These are phyloP conservation scores for Sungouiella blattae DNA, from an alignment of 805 yeast genomes.

Conservation along the genomic window DNA sequence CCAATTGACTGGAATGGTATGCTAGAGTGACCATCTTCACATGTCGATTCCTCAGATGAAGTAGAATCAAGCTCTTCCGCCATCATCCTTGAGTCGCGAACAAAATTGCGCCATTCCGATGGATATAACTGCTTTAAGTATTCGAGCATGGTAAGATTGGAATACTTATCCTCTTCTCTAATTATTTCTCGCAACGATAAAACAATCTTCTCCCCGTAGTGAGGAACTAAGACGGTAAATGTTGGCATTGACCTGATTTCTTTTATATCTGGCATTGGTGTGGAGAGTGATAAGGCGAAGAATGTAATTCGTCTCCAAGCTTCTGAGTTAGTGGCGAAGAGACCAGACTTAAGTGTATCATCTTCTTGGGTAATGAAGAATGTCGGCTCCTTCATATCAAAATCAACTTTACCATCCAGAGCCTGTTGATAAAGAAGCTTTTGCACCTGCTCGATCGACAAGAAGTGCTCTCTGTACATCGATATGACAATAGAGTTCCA, in stretches of 20 bases:
- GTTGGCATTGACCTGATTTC: conserved; percentile 13
- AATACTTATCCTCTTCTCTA: conserved; percentile 94
- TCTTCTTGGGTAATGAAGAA: conserved; percentile 85
- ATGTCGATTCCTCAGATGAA: conserved; percentile 9
- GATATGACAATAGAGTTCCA: conserved; percentile 86
- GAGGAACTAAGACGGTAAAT: conserved; percentile 77
- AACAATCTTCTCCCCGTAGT: conserved; percentile 90
- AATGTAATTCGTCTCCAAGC: conserved; percentile 82
- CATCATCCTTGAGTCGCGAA: conserved; percentile 89
- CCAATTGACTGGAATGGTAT: conserved; percentile 95
- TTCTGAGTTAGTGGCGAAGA: conserved; percentile 63
- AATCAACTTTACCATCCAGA: conserved; percentile 21
- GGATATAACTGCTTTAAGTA: conserved; percentile 94
- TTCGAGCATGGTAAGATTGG: conserved; percentile 90
- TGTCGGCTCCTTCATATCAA: conserved; percentile 61
- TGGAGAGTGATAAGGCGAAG: conserved; percentile 85
- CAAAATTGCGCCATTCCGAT: conserved; percentile 96
- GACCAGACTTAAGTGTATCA: conserved; percentile 54
- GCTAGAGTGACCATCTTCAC: conserved; percentile 34
- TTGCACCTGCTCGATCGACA: conserved; percentile 70
- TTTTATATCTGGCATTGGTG: conserved; percentile 75
- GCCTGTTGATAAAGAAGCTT: conserved; percentile 48
- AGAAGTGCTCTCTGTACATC: conserved; percentile 76
- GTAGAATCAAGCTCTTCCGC: conserved; percentile 63
- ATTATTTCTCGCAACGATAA: conserved; percentile 93